Evolutionary conservation across 192 early-diverging fungal genomes (phyloP).

Genomic region (Podila clonocystis): DNA sequence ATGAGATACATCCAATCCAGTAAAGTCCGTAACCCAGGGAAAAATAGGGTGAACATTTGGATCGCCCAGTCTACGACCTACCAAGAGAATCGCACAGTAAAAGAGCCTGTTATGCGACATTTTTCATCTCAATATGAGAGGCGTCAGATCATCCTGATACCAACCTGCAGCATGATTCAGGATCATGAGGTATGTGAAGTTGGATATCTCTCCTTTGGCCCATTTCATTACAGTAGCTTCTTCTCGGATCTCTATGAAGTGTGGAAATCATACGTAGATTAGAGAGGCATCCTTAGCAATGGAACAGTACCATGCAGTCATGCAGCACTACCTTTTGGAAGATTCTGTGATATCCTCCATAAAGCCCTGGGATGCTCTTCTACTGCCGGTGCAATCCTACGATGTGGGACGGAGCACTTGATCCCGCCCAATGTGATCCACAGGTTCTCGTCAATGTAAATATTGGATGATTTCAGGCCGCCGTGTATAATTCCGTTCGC

Average conservation of each 20-base stretch:
- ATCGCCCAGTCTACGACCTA: constrained; percentile 67
- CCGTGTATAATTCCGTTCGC: constrained; percentile 68
- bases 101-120: background rate
- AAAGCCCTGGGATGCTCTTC: background rate
- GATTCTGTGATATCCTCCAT: background rate
- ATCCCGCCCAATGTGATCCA: constrained; percentile 67
- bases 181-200: constrained; percentile 94
- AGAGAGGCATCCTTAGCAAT: too few relatives aligned
- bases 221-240: constrained; percentile 69
- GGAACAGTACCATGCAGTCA: too few relatives aligned
- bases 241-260: constrained; percentile 51
- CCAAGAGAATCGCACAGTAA: constrained; percentile 3
- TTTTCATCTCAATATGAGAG: too few relatives aligned
- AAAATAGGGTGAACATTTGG: constrained; percentile 76
- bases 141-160: background rate
- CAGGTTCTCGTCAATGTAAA: constrained; percentile 67
- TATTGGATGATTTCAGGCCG: constrained; percentile 59
- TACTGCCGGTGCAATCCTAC: background rate
- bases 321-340: background rate
- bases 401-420: constrained; percentile 53
- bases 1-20: constrained; percentile 53
- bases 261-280: background rate
- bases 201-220: constrained; percentile 86
- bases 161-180: constrained; percentile 87
- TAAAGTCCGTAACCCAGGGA: constrained; percentile 77